Evolutionary conservation across 352 stramenopile species (phyloP).

Genomic region (Pythium phragmiticola): DNA sequence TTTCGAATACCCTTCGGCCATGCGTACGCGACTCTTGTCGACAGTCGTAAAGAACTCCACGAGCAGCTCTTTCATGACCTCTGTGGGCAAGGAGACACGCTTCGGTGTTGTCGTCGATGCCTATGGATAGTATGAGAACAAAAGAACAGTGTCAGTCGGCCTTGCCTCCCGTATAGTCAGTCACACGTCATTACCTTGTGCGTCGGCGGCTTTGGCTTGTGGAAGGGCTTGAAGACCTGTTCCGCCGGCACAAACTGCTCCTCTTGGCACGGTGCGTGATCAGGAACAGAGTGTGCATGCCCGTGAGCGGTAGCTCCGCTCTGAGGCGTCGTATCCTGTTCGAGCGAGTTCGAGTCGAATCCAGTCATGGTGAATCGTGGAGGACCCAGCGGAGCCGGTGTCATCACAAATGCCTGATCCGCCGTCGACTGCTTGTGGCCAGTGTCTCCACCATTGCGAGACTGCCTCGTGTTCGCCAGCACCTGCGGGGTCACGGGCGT

Average conservation of each 20-base stretch:
- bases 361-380: constrained; percentile 23
- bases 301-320: not conserved
- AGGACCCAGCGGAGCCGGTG: constrained; percentile 12
- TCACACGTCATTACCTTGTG: not conserved
- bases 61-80: constrained; percentile 48
- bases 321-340: not conserved
- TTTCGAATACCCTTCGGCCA: constrained; percentile 65
- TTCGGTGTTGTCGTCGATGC: not conserved
- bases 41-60: constrained; percentile 61
- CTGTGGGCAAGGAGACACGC: not conserved
- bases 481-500: constrained; percentile 20
- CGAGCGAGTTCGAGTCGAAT: not conserved
- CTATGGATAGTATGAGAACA: not conserved
- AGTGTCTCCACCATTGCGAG: not conserved
- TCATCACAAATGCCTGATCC: constrained; percentile 15
- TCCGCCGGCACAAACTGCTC: constrained; percentile 23
- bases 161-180: not conserved
- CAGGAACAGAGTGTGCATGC: not conserved
- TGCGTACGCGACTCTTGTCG: constrained; percentile 57
- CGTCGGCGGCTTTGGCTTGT: constrained; percentile 1
- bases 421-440: not conserved
- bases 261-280: not conserved
- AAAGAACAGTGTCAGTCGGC: not conserved
- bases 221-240: constrained; percentile 26
- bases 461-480: constrained; percentile 4